Evolutionary conservation across 495 filamentous ascomycete genomes (phyloP).

Genomic region (Tuber aestivum): DNA sequence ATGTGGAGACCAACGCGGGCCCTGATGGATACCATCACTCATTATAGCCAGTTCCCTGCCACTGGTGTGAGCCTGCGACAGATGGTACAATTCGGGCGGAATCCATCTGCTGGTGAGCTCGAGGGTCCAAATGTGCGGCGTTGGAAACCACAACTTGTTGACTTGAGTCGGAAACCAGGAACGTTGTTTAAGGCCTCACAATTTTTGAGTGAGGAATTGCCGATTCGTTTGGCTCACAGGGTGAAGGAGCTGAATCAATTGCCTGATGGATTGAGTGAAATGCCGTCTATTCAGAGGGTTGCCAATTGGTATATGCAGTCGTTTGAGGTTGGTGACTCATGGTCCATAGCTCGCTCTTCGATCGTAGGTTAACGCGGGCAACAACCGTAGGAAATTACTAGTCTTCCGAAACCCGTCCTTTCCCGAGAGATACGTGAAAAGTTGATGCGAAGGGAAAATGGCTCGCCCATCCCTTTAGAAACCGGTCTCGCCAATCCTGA

Average conservation of each 20-base stretch:
- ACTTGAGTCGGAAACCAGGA: conserved; percentile 51
- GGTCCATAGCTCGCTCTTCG: not conserved
- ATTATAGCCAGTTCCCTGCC: conserved; percentile 94
- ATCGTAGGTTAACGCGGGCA: conserved; percentile 4
- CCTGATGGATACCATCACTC: conserved; percentile 97
- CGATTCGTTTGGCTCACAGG: conserved; percentile 90
- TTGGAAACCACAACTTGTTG: conserved; percentile 28
- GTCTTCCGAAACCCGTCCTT: conserved; percentile 68
- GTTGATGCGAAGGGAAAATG: conserved; percentile 62
- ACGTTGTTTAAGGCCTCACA: conserved; percentile 96
- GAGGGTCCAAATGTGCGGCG: conserved; percentile 27
- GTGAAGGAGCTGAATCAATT: conserved; percentile 87
- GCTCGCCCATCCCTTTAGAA: conserved; percentile 65
- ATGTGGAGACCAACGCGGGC: conserved; percentile 79
- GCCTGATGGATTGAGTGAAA: conserved; percentile 96
- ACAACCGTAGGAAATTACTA: conserved; percentile 72
- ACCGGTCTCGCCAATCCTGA: conserved; percentile 77
- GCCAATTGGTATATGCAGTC: conserved; percentile 99
- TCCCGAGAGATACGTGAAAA: conserved; percentile 69
- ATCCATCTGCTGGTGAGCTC: conserved; percentile 69
- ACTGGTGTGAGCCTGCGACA: conserved; percentile 94
- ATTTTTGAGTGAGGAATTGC: conserved; percentile 96
- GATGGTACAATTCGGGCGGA: conserved; percentile 98
- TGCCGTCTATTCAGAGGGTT: conserved; percentile 93
- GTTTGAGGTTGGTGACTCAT: conserved; percentile 68